Evolutionary conservation across 164 flowering plant genomes (phyloP), one percentile per base, ranked within the genome.

Genomic region (Brasenia schreberi): DNA sequence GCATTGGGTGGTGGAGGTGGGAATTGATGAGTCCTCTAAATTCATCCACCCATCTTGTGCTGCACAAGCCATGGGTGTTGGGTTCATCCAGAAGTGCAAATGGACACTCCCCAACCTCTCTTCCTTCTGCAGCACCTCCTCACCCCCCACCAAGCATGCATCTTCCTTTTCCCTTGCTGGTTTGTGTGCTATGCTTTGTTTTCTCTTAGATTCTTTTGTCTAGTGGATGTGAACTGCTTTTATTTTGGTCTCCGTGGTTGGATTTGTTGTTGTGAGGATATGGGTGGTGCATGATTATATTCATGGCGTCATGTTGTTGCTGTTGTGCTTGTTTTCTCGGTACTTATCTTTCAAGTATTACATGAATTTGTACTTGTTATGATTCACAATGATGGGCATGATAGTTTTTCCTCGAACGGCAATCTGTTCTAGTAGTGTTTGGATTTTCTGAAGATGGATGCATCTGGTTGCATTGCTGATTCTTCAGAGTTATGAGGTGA

Each of bases 81-180:
- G 82, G 79, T 79, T 79, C 69, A 73, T 77, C 71, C 76, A 77
- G n/a, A 77, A 75, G 58, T 77, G 75, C 74, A 83, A 79, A 67
- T 82, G 81, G 80, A 79, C 52, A 45, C 53, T 45, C 53, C 53
- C 53, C 7, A 45, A 69, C 69, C 61, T 66, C 62, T 53, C 67
- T 71, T 52, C 80, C 74, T 70, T 66, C 73, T 72, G 73, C 60
- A 72, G 70, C 67, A 69, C 60, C 11, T 60, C 62, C 12, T 45
- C 53, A 60, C n/a, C n/a, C 7, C 7, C 23, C 6, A 19, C 62
- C 23, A 19, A 60, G n/a, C 18, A n/a, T 60, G n/a, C 45, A 7
- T 1, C 33, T 19, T 18, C 52, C 19, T 19, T 52, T 23, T 23
- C 18, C 49, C 42, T 19, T 11, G 12, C 5, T 18, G 5, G 52